Conservation (phyloP, 352 stramenopile species). For the Globisporangium yorkense region DNA sequence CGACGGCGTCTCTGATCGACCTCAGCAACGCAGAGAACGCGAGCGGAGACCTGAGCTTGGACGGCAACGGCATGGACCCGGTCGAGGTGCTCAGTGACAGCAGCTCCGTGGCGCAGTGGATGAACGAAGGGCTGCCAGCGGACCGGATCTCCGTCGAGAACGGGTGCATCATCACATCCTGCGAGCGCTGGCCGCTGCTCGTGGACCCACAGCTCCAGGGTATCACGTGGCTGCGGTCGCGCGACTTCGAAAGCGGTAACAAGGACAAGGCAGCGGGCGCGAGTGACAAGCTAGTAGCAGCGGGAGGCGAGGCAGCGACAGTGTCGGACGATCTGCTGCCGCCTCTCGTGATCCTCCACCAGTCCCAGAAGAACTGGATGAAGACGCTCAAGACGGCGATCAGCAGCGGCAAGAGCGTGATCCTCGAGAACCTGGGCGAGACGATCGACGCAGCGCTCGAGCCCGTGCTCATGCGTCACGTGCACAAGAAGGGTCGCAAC, state of each 20-base stretch:
- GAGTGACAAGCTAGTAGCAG: not conserved
- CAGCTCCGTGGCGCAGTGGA: slow-evolving; percentile 84
- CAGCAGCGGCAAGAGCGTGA: slow-evolving; percentile 67
- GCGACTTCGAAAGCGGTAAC: slow-evolving; percentile 29
- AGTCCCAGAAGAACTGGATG: slow-evolving; percentile 73
- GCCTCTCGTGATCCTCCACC: slow-evolving; percentile 64
- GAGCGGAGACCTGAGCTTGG: not conserved
- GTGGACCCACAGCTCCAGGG: slow-evolving; percentile 90
- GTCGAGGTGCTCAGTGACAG: slow-evolving; percentile 84
- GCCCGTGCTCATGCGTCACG: slow-evolving; percentile 83
- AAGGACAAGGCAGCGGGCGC: slow-evolving; percentile 4
- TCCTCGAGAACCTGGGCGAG: slow-evolving; percentile 89
- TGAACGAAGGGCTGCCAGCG: slow-evolving; percentile 88
- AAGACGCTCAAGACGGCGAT: slow-evolving; percentile 75
- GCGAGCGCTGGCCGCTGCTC: slow-evolving; percentile 83
- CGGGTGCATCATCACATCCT: slow-evolving; percentile 88
- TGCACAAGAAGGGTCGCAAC: slow-evolving; percentile 85
- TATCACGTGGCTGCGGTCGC: slow-evolving; percentile 77
- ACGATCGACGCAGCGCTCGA: slow-evolving; percentile 84
- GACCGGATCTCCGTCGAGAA: slow-evolving; percentile 92
- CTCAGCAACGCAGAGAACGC: not conserved
- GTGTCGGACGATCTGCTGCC: slow-evolving; percentile 1
- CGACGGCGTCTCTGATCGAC: slow-evolving; percentile 1
- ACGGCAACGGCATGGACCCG: slow-evolving; percentile 52
- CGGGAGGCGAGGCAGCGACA: not conserved